These are phyloP conservation scores for Penicillium sp. DNA, from an alignment of 2,329 filamentous ascomycete genomes.

Conservation along the genomic window DNA sequence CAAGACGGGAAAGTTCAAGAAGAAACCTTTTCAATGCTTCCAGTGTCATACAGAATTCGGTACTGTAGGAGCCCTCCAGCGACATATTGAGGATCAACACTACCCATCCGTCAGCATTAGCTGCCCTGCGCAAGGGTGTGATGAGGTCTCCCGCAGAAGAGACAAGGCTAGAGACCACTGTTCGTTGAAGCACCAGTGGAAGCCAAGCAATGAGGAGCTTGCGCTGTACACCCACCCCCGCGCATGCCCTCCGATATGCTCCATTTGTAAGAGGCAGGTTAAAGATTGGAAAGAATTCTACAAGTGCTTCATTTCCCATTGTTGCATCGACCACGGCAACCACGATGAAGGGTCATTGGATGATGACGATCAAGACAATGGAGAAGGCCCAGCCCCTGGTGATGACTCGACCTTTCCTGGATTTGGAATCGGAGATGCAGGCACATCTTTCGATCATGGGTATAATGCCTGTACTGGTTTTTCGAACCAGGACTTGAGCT, in stretches of 20 bases:
- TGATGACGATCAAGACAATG: not conserved
- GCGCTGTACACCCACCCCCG: not conserved
- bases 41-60: not conserved
- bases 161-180: not conserved
- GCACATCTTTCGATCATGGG: not conserved
- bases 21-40: not conserved
- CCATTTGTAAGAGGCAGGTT: accelerated
- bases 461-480: not conserved
- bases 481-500: not conserved
- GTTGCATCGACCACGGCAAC: not conserved
- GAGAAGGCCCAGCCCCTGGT: not conserved
- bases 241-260: not conserved
- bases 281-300: not conserved
- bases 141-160: not conserved
- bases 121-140: not conserved
- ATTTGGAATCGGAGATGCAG: not conserved
- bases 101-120: not conserved
- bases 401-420: not conserved
- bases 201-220: not conserved
- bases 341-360: not conserved
- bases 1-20: not conserved
- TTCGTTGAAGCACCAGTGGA: not conserved
- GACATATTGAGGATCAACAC: not conserved
- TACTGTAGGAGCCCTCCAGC: not conserved
- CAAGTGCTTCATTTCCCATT: not conserved